A percentile compares a stretch with the other conserved stretches of the same genome.
These are phyloP conservation scores for Salinomyces thailandicus DNA, from an alignment of 2,329 filamentous ascomycete genomes.

Conservation along the genomic window DNA sequence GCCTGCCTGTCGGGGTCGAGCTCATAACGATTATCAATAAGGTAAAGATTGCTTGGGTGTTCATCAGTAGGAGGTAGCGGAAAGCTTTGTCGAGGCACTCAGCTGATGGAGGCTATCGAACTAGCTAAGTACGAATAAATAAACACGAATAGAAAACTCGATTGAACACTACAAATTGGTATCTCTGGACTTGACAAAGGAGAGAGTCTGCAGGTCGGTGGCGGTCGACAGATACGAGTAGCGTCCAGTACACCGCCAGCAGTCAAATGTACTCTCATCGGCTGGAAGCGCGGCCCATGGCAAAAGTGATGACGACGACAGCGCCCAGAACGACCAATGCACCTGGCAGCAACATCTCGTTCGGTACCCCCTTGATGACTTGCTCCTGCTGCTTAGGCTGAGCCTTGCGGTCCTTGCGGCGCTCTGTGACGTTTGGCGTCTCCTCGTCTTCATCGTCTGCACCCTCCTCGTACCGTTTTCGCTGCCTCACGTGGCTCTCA, in stretches of 20 bases:
- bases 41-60: too few relatives aligned
- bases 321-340: slow-evolving; percentile 92
- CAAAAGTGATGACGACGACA: slow-evolving; percentile 87
- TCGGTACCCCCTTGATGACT: slow-evolving; percentile 81
- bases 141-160: too few relatives aligned
- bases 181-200: too few relatives aligned
- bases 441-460: slow-evolving; percentile 47
- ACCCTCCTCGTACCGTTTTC: slow-evolving; percentile 40
- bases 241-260: too few relatives aligned
- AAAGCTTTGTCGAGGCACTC: too few relatives aligned
- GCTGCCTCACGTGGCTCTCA: slow-evolving; percentile 38
- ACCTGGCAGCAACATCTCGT: slow-evolving; percentile 84
- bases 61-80: too few relatives aligned
- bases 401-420: slow-evolving; percentile 19
- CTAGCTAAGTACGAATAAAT: too few relatives aligned
- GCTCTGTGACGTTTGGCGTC: slow-evolving; percentile 23
- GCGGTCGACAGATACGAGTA: too few relatives aligned
- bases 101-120: too few relatives aligned
- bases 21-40: too few relatives aligned
- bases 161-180: neutral
- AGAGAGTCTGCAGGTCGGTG: too few relatives aligned
- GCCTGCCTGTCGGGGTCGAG: too few relatives aligned
- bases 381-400: slow-evolving; percentile 55
- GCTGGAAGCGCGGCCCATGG: slow-evolving; percentile 42
- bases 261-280: slow-evolving; percentile 9